phyloP scores from a whole-genome alignment of 2,329 filamentous ascomycete genomes.

The Cucurbitaria berberidis region DNA sequence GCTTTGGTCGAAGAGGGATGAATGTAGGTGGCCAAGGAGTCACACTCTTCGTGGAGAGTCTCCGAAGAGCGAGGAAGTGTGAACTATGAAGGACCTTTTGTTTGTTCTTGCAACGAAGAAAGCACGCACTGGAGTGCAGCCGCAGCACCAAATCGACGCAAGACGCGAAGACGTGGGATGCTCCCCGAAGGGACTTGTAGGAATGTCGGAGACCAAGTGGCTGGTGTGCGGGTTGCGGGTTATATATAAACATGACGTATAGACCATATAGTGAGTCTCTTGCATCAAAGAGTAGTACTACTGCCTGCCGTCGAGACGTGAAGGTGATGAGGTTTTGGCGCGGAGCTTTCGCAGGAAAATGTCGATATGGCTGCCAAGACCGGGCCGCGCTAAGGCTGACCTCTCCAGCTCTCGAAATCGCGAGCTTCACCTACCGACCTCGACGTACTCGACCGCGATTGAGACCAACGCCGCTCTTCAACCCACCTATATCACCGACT shows the following conservation, averaged over 20 bases:
- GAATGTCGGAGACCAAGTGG: slow-evolving; percentile 54
- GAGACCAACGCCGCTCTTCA: slow-evolving; percentile 5
- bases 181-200: slow-evolving; percentile 56
- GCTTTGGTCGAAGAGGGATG: slow-evolving; percentile 25
- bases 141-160: slow-evolving; percentile 54
- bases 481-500: neutral
- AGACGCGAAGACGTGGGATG: slow-evolving; percentile 55
- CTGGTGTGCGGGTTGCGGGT: slow-evolving; percentile 50
- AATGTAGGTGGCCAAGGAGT: slow-evolving; percentile 61
- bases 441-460: slow-evolving; percentile 8
- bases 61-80: slow-evolving; percentile 57
- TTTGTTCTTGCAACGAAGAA: slow-evolving; percentile 56
- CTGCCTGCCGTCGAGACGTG: slow-evolving; percentile 3
- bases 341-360: slow-evolving; percentile 18
- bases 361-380: slow-evolving; percentile 18
- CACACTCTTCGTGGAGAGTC: slow-evolving; percentile 54
- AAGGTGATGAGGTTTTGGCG: slow-evolving; percentile 5
- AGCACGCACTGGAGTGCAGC: slow-evolving; percentile 47
- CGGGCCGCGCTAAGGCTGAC: slow-evolving; percentile 22
- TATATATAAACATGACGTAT: neutral
- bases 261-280: neutral
- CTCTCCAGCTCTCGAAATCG: slow-evolving; percentile 22
- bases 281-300: slow-evolving; percentile 3
- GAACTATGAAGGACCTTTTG: slow-evolving; percentile 62
- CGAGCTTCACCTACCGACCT: slow-evolving; percentile 18